phyloP scores from a whole-genome alignment of 805 yeast genomes.

The Monosporozyma solicola region DNA sequence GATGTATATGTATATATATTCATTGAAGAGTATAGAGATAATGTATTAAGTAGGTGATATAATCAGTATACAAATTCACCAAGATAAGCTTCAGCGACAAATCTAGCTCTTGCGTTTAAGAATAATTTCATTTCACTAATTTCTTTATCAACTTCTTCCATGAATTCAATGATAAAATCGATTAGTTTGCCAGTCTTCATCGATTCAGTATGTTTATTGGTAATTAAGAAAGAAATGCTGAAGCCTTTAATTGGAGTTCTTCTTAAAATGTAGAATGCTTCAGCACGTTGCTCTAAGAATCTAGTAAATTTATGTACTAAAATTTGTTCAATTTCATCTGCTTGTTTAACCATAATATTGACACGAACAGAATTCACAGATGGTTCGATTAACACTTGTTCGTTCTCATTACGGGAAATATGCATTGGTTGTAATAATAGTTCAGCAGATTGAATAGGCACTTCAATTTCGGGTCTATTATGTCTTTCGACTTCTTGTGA shows the following conservation, averaged over 20 bases:
- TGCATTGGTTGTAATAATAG: constrained; percentile 81
- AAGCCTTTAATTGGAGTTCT: constrained; percentile 85
- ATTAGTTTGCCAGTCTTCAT: constrained; percentile 93
- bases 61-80: constrained; percentile 65
- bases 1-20: neutral
- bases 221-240: constrained; percentile 86
- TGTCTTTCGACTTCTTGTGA: constrained; percentile 96
- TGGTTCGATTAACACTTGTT: constrained; percentile 85
- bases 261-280: constrained; percentile 83
- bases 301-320: constrained; percentile 91
- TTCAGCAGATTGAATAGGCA: constrained; percentile 65
- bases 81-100: constrained; percentile 91
- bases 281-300: constrained; percentile 92
- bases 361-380: constrained; percentile 88
- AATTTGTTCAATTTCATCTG: constrained; percentile 93
- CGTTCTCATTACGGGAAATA: constrained; percentile 88
- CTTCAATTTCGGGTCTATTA: constrained; percentile 94
- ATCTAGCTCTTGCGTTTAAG: constrained; percentile 94
- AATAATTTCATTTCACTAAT: constrained; percentile 97
- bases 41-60: neutral
- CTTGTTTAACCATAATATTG: constrained; percentile 88
- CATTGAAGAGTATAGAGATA: neutral
- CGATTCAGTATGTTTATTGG: constrained; percentile 90
- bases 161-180: constrained; percentile 93
- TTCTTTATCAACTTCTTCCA: constrained; percentile 98